A percentile compares a stretch with the other conserved stretches of the same genome.
Evolutionary conservation across 352 stramenopile species (phyloP).

Genomic region (Discostella stelligera): DNA sequence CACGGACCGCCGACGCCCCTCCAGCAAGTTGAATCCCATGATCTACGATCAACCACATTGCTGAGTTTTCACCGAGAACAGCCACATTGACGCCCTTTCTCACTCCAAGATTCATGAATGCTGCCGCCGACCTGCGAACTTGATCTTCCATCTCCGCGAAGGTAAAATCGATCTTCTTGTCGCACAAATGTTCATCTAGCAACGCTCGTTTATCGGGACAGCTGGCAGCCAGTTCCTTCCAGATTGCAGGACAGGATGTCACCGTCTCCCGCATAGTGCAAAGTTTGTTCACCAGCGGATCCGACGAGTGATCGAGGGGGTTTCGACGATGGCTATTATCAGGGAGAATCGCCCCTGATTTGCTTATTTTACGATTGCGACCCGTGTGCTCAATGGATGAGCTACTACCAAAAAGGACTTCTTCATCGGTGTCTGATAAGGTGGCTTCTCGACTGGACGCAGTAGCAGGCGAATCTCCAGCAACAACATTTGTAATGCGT

Average conservation of each 20-base stretch:
- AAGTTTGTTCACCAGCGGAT: conserved; percentile 79
- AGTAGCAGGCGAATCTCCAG: not conserved
- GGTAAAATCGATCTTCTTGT: conserved; percentile 61
- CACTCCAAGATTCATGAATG: conserved; percentile 64
- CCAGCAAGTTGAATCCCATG: conserved; percentile 75
- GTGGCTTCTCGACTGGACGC: conserved; percentile 10
- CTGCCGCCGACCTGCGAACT: conserved; percentile 53
- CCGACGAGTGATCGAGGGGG: conserved; percentile 59
- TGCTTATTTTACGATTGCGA: conserved; percentile 28
- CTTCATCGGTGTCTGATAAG: conserved; percentile 55
- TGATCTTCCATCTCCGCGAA: conserved; percentile 68
- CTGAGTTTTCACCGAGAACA: conserved; percentile 81
- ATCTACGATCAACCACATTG: conserved; percentile 76
- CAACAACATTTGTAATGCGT: not conserved
- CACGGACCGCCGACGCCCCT: conserved; percentile 68
- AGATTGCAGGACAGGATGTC: conserved; percentile 67
- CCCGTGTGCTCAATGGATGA: conserved; percentile 12
- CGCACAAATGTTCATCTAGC: conserved; percentile 74
- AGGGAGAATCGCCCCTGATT: conserved; percentile 42
- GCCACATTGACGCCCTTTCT: conserved; percentile 69
- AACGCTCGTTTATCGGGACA: conserved; percentile 62
- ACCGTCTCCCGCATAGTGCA: conserved; percentile 61
- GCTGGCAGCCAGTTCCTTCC: conserved; percentile 56
- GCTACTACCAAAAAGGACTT: conserved; percentile 51
- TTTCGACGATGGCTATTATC: conserved; percentile 45